Conservation (phyloP, 257 asterid species). For the Salvia rosmarinus region DNA sequence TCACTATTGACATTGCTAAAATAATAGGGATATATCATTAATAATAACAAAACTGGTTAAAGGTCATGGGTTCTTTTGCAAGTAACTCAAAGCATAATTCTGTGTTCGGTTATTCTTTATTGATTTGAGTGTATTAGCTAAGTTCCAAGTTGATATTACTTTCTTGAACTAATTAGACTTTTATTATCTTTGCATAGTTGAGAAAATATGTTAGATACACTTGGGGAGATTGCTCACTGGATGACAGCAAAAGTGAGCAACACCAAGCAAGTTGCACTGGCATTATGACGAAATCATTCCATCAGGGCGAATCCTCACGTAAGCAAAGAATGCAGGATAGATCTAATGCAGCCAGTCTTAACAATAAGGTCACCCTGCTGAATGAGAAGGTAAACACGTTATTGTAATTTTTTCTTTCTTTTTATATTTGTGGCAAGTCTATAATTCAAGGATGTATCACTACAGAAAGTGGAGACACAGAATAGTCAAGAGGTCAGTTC, state of each 20-base stretch:
- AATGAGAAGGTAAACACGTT: conserved; percentile 50
- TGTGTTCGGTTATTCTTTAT: conserved; percentile 22
- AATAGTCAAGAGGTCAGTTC: conserved; percentile 43
- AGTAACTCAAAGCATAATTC: not conserved
- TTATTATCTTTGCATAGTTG: conserved; percentile 51
- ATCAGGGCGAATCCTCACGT: conserved; percentile 47
- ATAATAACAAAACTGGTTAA: not conserved
- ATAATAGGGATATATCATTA: not conserved
- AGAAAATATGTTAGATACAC: conserved; percentile 85
- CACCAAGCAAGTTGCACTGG: conserved; percentile 57
- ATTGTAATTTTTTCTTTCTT: conserved; percentile 24
- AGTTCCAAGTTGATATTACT: conserved; percentile 15
- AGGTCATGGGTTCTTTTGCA: not conserved
- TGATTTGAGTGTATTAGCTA: conserved; percentile 19
- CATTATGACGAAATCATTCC: conserved; percentile 48
- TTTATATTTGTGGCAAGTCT: conserved; percentile 25
- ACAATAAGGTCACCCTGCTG: conserved; percentile 48
- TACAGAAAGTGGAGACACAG: conserved; percentile 58
- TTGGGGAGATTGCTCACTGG: conserved; percentile 67
- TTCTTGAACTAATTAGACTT: conserved; percentile 35
- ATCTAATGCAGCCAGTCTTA: conserved; percentile 52
- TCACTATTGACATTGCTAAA: not conserved
- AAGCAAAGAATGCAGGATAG: conserved; percentile 43
- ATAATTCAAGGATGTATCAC: conserved; percentile 35
- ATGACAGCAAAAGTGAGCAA: conserved; percentile 46